Evolutionary conservation across 108 stramenopile genomes (phyloP).

Genomic region (Nitzschia putrida): DNA sequence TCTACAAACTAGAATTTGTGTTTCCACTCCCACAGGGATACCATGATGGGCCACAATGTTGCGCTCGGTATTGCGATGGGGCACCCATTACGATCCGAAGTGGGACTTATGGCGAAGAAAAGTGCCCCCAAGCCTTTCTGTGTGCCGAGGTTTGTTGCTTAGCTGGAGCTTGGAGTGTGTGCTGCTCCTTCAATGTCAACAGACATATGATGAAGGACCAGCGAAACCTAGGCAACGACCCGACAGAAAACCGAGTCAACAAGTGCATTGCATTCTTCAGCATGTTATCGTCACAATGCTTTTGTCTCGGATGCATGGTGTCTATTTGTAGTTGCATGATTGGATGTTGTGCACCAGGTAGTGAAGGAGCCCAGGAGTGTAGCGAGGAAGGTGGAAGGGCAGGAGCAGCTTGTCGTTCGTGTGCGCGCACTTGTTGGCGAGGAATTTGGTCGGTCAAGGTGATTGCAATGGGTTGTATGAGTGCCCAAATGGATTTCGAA

Average conservation of each 20-base stretch:
- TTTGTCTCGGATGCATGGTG: conserved; percentile 36
- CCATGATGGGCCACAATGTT: conserved; percentile 64
- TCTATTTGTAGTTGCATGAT: conserved; percentile 33
- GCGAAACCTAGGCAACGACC: conserved; percentile 52
- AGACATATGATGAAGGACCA: conserved; percentile 53
- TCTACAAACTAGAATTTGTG: not conserved
- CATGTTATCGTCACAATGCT: conserved; percentile 29
- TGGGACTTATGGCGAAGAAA: conserved; percentile 63
- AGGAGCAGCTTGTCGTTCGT: conserved; percentile 47
- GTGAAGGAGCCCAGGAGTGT: conserved; percentile 62
- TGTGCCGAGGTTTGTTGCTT: conserved; percentile 52
- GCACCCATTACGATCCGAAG: conserved; percentile 58
- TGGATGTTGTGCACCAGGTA: conserved; percentile 54
- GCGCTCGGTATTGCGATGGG: conserved; percentile 49
- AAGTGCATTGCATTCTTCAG: conserved; percentile 53
- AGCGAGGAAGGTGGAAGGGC: conserved; percentile 52
- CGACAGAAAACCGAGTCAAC: conserved; percentile 55
- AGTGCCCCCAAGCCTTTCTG: conserved; percentile 45
- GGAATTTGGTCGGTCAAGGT: conserved; percentile 55
- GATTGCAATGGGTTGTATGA: conserved; percentile 55
- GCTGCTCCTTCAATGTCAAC: conserved; percentile 68
- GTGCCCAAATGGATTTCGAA: conserved; percentile 55
- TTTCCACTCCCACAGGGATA: conserved; percentile 15
- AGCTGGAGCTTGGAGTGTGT: conserved; percentile 53
- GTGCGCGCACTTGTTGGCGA: conserved; percentile 52